Evolutionary conservation across 75 land plant genomes (phyloP), one percentile per base, ranked within the genome.

Genomic region (Pinus tabuliformis): DNA sequence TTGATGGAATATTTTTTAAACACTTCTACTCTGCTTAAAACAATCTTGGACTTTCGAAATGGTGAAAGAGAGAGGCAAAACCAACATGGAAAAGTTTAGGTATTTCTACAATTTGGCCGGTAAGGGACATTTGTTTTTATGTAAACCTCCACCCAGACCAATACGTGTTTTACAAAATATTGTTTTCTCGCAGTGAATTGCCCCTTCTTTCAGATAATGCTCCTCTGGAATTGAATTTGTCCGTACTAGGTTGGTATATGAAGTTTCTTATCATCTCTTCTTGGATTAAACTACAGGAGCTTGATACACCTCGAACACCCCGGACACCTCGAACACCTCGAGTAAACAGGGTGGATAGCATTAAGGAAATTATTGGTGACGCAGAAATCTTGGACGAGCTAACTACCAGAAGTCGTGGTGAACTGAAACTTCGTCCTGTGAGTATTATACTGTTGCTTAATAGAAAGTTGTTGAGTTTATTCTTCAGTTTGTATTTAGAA

Each of bases 321-420:
- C 45, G 39, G 24, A 75, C 82, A 75, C 81, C 78, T 16, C 21
- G 28, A 18, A 39, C 58, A 21, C 24, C 58, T 52, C 56, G 59
- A 45, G 5, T 33, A 17, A 84, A 33, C 9, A 60, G 73, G 52
- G 76, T 45, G 13, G 78, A 73, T 49, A 49, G 54, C 54, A 49
- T 49, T 49, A 65, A 73, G 57, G 88, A 86, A 11, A 57, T 82
- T 15, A 80, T 57, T 37, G 73, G 75, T 72, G 93, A 86, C 73
- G 88, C 83, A 21, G 98, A 95, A 81, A 83, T 93, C 59, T 74
- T 95, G 78, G 91, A 95, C 62, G 89, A 90, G 56, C 36, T 88
- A 12, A 87, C 91, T 7, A 95, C 98, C 39, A 76, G 58, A 54
- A 83, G 86, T 66, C 81, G 98, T 81, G 98, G 93, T 11, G 98